These are phyloP conservation scores for Gracilariopsis chorda DNA, from an alignment of 23 red algal genomes.

Conservation along the genomic window DNA sequence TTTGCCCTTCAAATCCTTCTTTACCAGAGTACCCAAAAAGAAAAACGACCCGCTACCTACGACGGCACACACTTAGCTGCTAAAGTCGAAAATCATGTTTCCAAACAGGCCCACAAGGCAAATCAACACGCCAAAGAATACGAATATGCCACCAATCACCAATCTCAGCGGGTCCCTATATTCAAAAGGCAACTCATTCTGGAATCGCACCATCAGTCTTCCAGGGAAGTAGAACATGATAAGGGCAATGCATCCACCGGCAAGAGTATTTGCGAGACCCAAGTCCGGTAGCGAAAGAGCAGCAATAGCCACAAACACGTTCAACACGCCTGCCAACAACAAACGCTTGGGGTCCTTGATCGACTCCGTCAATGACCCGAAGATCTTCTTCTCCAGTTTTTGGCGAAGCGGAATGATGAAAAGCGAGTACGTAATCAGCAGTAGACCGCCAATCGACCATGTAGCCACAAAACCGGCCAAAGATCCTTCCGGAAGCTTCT, in stretches of 20 bases:
- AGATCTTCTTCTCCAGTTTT: slow-evolving; percentile 56
- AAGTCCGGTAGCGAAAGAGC: slow-evolving; percentile 64
- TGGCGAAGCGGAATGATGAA: slow-evolving; percentile 84
- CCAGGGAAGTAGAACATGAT: slow-evolving; percentile 85
- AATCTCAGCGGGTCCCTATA: slow-evolving; percentile 35
- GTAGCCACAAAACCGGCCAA: slow-evolving; percentile 59
- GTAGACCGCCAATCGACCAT: slow-evolving; percentile 60
- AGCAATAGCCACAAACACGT: slow-evolving; percentile 32
- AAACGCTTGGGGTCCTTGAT: slow-evolving; percentile 31
- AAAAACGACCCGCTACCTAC: too few species aligned
- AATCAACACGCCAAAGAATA: slow-evolving; percentile 55
- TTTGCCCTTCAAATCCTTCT: too few species aligned
- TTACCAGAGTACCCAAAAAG: too few species aligned
- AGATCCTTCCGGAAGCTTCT: slow-evolving; percentile 38
- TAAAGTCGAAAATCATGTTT: slow-evolving; percentile 35
- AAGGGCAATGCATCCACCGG: slow-evolving; percentile 79
- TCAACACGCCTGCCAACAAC: slow-evolving; percentile 30
- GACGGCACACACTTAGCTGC: background rate
- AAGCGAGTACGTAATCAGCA: slow-evolving; percentile 78
- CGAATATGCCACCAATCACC: slow-evolving; percentile 27
- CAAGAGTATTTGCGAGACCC: slow-evolving; percentile 63
- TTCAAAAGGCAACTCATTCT: slow-evolving; percentile 17
- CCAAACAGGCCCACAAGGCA: slow-evolving; percentile 60
- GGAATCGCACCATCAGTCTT: slow-evolving; percentile 39
- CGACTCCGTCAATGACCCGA: background rate